These are phyloP conservation scores for Uronychia binucleata DNA, from an alignment of 73 alveolate genomes.

Conservation along the genomic window DNA sequence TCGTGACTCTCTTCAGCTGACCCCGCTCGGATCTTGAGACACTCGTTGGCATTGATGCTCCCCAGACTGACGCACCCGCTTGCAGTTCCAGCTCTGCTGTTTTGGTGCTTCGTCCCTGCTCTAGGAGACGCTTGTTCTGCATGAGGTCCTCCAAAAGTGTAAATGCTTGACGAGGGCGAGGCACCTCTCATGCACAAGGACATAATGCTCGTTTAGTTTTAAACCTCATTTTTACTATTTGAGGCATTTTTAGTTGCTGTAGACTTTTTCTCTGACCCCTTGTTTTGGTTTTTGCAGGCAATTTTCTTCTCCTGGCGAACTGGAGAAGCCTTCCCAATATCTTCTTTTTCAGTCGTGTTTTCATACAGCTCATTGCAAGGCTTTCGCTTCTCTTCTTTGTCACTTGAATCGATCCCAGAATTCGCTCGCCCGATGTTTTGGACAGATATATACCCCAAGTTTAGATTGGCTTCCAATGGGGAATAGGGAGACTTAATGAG, in stretches of 20 bases:
- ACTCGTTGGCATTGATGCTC: too few relatives aligned
- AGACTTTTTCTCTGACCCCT: neutral
- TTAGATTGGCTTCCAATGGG: neutral
- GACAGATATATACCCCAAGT: neutral
- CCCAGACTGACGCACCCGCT: neutral
- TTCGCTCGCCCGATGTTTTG: neutral
- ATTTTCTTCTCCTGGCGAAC: too few relatives aligned
- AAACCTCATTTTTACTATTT: too few relatives aligned
- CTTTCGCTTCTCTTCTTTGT: neutral
- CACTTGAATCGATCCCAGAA: neutral
- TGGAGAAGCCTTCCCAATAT: too few relatives aligned
- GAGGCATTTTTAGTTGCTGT: neutral
- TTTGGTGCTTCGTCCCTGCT: neutral
- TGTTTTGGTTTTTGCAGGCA: too few relatives aligned
- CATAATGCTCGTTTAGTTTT: neutral
- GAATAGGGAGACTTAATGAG: neutral
- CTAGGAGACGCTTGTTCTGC: neutral
- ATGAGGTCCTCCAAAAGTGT: neutral
- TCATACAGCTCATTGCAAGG: too few relatives aligned
- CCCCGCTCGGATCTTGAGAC: too few relatives aligned
- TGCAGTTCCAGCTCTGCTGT: neutral
- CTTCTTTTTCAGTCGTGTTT: too few relatives aligned
- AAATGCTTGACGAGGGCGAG: neutral
- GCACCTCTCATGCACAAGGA: neutral
- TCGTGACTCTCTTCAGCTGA: neutral